A percentile compares a stretch with the other conserved stretches of the same genome.
These are phyloP conservation scores for Talaromyces sp. DNA, from an alignment of 2,329 filamentous ascomycete species.

Conservation along the genomic window DNA sequence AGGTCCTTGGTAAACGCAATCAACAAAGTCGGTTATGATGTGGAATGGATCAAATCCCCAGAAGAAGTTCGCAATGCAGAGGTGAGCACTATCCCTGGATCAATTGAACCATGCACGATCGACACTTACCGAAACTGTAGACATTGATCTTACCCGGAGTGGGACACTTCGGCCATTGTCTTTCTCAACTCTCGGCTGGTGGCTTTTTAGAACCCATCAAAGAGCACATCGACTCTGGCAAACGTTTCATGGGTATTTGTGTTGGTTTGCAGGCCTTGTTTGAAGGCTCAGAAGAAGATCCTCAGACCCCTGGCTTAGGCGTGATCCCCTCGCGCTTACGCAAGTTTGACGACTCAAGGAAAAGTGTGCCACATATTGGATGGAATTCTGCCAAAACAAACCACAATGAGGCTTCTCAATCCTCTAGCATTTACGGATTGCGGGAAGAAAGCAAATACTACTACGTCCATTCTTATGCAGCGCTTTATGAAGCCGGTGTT, in stretches of 20 bases:
- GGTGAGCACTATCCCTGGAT: conserved; percentile 50
- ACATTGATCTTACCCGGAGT: conserved; percentile 95
- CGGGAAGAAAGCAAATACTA: conserved; percentile 88
- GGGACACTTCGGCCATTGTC: conserved; percentile 95
- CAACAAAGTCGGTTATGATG: conserved; percentile 87
- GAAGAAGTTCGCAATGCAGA: conserved; percentile 81
- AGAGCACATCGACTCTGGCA: conserved; percentile 80
- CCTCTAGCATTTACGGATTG: conserved; percentile 70
- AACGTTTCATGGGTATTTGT: conserved; percentile 97
- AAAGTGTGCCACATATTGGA: conserved; percentile 97
- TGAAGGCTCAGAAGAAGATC: conserved; percentile 75
- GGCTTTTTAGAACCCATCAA: conserved; percentile 80
- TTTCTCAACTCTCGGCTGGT: conserved; percentile 75
- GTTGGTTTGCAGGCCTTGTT: conserved; percentile 92
- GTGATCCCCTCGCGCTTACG: conserved; percentile 68
- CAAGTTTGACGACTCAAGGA: conserved; percentile 71
- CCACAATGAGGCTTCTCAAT: conserved; percentile 38
- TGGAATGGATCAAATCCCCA: conserved; percentile 86
- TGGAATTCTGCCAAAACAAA: conserved; percentile 81
- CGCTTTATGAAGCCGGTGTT: conserved; percentile 67
- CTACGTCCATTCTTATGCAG: conserved; percentile 94
- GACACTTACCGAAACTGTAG: conserved; percentile 44
- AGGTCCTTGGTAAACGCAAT: conserved; percentile 96
- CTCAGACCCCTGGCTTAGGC: conserved; percentile 68
- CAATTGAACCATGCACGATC: not conserved